Conservation (phyloP, 1,139 yeast genomes). For the Kodamaea fungicola region DNA sequence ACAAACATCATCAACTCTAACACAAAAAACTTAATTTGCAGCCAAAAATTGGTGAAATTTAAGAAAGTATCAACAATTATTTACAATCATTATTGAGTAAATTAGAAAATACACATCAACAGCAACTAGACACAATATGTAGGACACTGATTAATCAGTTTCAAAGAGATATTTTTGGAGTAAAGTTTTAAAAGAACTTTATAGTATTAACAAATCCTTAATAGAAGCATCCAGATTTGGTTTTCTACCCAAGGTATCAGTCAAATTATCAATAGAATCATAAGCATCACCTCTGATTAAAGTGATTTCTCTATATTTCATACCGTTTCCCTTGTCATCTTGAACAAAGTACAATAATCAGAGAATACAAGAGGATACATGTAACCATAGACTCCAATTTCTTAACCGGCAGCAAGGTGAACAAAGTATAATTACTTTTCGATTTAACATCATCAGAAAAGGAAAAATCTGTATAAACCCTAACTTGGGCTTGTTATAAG, state of each 20-base stretch:
- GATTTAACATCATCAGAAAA: slow-evolving; percentile 50
- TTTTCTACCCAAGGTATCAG: slow-evolving; percentile 68
- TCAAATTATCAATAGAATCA: slow-evolving; percentile 63
- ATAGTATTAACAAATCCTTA: slow-evolving; percentile 33
- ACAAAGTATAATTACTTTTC: slow-evolving; percentile 77
- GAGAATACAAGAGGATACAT: slow-evolving; percentile 82
- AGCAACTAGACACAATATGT: no score
- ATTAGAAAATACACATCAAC: no score
- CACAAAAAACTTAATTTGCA: no score
- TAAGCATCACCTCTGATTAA: slow-evolving; percentile 70
- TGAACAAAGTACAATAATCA: slow-evolving; percentile 73
- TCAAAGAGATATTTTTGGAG: no score
- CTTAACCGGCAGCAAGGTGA: slow-evolving; percentile 82
- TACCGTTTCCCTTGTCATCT: slow-evolving; percentile 52
- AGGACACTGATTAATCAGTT: no score
- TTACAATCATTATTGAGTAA: no score
- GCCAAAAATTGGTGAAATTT: no score
- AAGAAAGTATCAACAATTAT: no score
- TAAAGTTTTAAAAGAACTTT: no score
- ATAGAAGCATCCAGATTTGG: slow-evolving; percentile 73
- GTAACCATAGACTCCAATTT: slow-evolving; percentile 84
- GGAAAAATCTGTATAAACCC: slow-evolving; percentile 36
- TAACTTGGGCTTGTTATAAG: slow-evolving; percentile 44
- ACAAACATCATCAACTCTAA: no score
- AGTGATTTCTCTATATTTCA: slow-evolving; percentile 65